A percentile compares a stretch with the other conserved stretches of the same genome.
Evolutionary conservation across 257 asterid genomes (phyloP).

Genomic region (Handroanthus guayacan): DNA sequence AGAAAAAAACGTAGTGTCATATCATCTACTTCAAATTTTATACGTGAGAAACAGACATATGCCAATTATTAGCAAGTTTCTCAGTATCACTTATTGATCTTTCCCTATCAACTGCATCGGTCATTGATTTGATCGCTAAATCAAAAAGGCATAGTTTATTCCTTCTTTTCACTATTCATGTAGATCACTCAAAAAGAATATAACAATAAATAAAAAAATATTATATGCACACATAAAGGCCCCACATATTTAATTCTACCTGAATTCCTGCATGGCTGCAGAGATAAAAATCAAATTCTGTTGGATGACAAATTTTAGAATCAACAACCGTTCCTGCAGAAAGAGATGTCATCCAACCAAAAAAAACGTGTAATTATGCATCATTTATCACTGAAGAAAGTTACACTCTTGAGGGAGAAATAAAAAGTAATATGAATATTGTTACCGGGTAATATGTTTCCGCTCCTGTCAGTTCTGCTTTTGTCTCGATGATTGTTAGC

Average conservation of each 20-base stretch:
- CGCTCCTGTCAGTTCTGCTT: slow-evolving; percentile 88
- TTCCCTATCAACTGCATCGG: neutral
- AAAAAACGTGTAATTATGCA: neutral
- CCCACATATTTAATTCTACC: slow-evolving; percentile 45
- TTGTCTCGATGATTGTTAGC: slow-evolving; percentile 89
- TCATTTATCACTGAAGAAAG: neutral
- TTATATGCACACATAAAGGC: no score
- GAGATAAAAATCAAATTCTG: slow-evolving; percentile 92
- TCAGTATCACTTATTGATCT: neutral
- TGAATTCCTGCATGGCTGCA: slow-evolving; percentile 99
- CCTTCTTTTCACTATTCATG: neutral
- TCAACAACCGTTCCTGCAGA: slow-evolving; percentile 90
- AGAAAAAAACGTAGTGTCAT: neutral
- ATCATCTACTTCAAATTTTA: slow-evolving; percentile 2
- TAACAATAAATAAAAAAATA: no score
- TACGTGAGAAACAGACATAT: neutral
- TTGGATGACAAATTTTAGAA: slow-evolving; percentile 96
- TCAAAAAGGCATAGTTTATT: neutral
- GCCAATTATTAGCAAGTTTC: neutral
- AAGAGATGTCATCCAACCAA: neutral
- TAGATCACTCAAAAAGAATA: no score
- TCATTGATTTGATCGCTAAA: no score
- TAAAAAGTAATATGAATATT: neutral
- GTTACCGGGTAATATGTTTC: slow-evolving; percentile 90
- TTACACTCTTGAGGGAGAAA: neutral